Conservation (phyloP, 768 basidiomycete species). For the Pholiota molesta region DNA sequence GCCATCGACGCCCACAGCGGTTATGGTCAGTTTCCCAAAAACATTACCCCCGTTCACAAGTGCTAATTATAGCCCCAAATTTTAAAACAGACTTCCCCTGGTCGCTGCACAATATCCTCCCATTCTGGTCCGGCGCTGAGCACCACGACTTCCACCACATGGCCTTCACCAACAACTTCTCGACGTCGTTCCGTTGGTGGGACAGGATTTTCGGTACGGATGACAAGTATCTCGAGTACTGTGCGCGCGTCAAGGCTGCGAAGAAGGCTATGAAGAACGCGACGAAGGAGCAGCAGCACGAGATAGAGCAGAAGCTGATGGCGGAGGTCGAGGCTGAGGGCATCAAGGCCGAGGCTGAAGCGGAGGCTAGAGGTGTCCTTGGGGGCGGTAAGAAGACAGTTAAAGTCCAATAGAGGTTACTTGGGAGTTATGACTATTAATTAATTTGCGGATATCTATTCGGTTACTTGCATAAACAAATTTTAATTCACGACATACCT, state of each 20-base stretch:
- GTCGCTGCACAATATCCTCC: constrained; percentile 90
- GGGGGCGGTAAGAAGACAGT: constrained; percentile 27
- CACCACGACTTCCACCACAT: constrained; percentile 99
- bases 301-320: constrained; percentile 63
- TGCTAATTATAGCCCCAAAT: constrained; percentile 1
- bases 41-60: background rate
- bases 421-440: background rate
- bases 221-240: constrained; percentile 83
- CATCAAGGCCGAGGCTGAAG: constrained; percentile 64
- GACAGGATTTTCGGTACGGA: constrained; percentile 92
- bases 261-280: constrained; percentile 58
- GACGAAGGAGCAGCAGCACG: constrained; percentile 52
- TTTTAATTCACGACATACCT: background rate
- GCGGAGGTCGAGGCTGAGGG: constrained; percentile 79
- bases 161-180: constrained; percentile 93
- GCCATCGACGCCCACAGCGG: constrained; percentile 97
- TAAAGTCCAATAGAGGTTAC: constrained; percentile 32
- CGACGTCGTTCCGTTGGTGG: constrained; percentile 94
- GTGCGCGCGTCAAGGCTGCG: constrained; percentile 62
- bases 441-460: background rate
- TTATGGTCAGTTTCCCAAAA: constrained; percentile 61
- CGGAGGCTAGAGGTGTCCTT: constrained; percentile 30
- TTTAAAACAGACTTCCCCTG: constrained; percentile 84
- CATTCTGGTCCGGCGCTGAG: constrained; percentile 97
- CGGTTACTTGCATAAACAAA: background rate